These are phyloP conservation scores for Leccinum incarnatum DNA, from an alignment of 768 basidiomycete species.

Conservation along the genomic window DNA sequence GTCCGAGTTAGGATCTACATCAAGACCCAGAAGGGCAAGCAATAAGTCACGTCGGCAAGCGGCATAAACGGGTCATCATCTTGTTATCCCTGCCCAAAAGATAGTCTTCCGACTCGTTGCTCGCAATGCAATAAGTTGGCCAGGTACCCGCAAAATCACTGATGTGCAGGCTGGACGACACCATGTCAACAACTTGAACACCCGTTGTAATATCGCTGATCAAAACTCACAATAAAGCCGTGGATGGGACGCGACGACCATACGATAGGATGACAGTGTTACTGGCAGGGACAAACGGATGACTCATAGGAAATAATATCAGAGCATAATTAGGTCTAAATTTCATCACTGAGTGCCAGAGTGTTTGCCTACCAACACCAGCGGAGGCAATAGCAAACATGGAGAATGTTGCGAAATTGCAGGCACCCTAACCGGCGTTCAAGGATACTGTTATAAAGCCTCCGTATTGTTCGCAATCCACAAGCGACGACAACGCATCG, in stretches of 20 bases:
- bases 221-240: not conserved
- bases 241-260: not conserved
- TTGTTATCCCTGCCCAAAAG: not conserved
- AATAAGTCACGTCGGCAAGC: not conserved
- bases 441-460: not conserved
- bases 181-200: not conserved
- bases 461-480: not conserved
- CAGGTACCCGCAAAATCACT: constrained; percentile 7
- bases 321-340: no score
- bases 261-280: not conserved
- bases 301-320: not conserved
- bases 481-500: not conserved
- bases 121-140: not conserved
- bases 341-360: no score
- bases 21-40: not conserved
- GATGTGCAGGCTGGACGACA: not conserved
- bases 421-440: not conserved
- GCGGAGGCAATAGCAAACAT: not conserved
- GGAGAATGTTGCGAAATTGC: not conserved
- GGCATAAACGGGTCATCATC: not conserved
- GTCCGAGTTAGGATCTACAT: no score
- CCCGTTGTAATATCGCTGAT: not conserved
- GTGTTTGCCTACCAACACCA: not conserved
- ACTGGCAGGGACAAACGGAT: not conserved
- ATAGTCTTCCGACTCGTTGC: not conserved